phyloP scores from a whole-genome alignment of 768 basidiomycete genomes.

The Infundibulicybe gibba region DNA sequence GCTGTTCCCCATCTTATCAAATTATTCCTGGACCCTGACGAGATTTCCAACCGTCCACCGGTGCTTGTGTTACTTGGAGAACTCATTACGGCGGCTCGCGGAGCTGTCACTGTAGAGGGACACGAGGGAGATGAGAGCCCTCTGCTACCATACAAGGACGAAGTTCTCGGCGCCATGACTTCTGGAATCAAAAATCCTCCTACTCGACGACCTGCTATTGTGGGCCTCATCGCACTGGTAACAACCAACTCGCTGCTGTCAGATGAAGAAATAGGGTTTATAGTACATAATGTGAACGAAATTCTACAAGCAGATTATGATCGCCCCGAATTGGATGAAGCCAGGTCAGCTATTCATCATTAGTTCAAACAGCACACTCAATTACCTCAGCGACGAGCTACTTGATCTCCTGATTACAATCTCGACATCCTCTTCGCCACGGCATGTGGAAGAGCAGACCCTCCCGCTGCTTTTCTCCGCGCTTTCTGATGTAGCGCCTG shows the following conservation, averaged over 20 bases:
- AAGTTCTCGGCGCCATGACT: conserved; percentile 61
- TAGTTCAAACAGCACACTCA: conserved; percentile 1
- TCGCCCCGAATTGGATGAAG: conserved; percentile 42
- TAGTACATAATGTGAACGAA: conserved; percentile 75
- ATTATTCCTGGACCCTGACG: conserved; percentile 71
- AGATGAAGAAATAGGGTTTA: conserved; percentile 72
- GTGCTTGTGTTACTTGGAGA: conserved; percentile 68
- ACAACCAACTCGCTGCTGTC: conserved; percentile 59
- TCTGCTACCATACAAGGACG: conserved; percentile 69
- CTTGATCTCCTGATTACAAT: conserved; percentile 64
- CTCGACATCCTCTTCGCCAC: conserved; percentile 47
- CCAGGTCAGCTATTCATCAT: conserved; percentile 36
- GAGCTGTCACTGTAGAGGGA: conserved; percentile 26
- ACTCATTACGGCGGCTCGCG: conserved; percentile 51
- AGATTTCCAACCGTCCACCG: conserved; percentile 61
- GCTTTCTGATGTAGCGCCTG: conserved; percentile 67
- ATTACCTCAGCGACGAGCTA: conserved; percentile 44
- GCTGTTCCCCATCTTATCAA: conserved; percentile 73
- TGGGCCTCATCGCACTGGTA: conserved; percentile 63
- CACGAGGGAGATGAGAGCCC: conserved; percentile 23
- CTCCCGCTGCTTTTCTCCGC: conserved; percentile 77
- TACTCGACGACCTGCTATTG: conserved; percentile 57
- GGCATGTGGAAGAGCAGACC: conserved; percentile 66
- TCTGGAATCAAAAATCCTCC: conserved; percentile 51
- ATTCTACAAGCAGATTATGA: conserved; percentile 50